These are phyloP conservation scores for Termitomyces titanicus DNA, from an alignment of 768 basidiomycete genomes.

Conservation along the genomic window DNA sequence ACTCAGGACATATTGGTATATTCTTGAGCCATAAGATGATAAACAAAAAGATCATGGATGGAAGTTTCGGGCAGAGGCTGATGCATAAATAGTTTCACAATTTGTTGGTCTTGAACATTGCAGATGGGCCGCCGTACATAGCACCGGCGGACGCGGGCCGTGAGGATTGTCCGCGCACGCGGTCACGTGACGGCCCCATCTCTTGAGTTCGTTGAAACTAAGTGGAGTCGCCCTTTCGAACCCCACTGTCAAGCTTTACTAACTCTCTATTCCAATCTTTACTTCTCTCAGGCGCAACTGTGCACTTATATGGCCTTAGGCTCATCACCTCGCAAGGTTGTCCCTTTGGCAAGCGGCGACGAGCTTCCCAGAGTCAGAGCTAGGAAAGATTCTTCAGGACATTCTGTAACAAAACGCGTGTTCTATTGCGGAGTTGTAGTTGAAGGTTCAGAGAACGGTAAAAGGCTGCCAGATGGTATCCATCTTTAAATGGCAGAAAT, in stretches of 20 bases:
- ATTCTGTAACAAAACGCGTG: slow-evolving; percentile 66
- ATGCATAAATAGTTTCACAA: not conserved
- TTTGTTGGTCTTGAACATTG: too few relatives aligned
- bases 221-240: slow-evolving; percentile 1
- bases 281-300: slow-evolving; percentile 1
- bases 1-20: not conserved
- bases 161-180: too few relatives aligned
- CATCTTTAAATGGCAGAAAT: slow-evolving; percentile 8
- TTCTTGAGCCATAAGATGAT: not conserved
- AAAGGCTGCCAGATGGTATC: slow-evolving; percentile 63
- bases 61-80: not conserved
- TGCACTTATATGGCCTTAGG: slow-evolving; percentile 52
- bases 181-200: slow-evolving; percentile 24
- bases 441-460: slow-evolving; percentile 74
- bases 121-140: too few relatives aligned
- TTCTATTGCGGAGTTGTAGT: slow-evolving; percentile 91
- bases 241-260: slow-evolving; percentile 5
- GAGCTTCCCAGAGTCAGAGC: slow-evolving; percentile 50
- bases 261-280: slow-evolving; percentile 7
- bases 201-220: slow-evolving; percentile 17
- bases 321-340: slow-evolving; percentile 67
- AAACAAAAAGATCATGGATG: not conserved
- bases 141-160: not conserved
- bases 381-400: slow-evolving; percentile 35
- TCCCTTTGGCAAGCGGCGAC: slow-evolving; percentile 71